Conservation (phyloP, 768 basidiomycete species). For the Trametes maxima region DNA sequence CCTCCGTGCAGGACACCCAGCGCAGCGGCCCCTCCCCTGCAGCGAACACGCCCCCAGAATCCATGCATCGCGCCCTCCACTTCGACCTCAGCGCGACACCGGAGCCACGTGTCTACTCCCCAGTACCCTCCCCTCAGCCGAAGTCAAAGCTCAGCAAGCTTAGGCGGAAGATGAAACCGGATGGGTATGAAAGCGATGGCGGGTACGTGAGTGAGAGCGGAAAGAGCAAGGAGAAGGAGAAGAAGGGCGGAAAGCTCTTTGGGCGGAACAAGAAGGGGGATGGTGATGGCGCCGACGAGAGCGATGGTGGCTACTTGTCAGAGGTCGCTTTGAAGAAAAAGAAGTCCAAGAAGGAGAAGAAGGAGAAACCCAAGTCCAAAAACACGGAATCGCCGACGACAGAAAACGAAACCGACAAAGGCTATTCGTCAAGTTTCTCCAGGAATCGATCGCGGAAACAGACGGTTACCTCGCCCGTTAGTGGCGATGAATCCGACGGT, state of each 20-base stretch:
- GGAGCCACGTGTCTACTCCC: conserved; percentile 24
- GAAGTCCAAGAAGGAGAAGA: conserved; percentile 34
- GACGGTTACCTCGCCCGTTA: conserved; percentile 15
- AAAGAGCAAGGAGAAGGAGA: conserved; percentile 33
- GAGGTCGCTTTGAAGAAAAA: conserved; percentile 30
- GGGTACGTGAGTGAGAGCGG: conserved; percentile 51
- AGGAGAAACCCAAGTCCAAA: conserved; percentile 26
- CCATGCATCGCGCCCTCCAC: conserved; percentile 26
- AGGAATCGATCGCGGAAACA: conserved; percentile 22
- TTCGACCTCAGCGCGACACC: conserved; percentile 37
- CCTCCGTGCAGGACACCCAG: conserved; percentile 10
- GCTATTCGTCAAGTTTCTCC: conserved; percentile 27
- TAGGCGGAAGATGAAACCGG: conserved; percentile 32
- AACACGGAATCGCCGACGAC: conserved; percentile 23
- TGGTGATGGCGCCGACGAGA: conserved; percentile 34
- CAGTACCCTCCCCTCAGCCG: conserved; percentile 16
- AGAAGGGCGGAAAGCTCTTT: conserved; percentile 20
- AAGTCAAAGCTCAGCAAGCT: conserved; percentile 43
- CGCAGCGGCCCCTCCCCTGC: conserved; percentile 3
- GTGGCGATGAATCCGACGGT: conserved; percentile 36
- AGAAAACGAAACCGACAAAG: conserved; percentile 39
- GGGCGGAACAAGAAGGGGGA: conserved; percentile 10
- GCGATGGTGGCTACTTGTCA: conserved; percentile 35
- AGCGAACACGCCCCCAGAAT: conserved; percentile 12
- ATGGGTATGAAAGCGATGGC: conserved; percentile 57